These are phyloP conservation scores for Moricandia arvensis DNA, from an alignment of 345 rosid species.

Conservation along the genomic window DNA sequence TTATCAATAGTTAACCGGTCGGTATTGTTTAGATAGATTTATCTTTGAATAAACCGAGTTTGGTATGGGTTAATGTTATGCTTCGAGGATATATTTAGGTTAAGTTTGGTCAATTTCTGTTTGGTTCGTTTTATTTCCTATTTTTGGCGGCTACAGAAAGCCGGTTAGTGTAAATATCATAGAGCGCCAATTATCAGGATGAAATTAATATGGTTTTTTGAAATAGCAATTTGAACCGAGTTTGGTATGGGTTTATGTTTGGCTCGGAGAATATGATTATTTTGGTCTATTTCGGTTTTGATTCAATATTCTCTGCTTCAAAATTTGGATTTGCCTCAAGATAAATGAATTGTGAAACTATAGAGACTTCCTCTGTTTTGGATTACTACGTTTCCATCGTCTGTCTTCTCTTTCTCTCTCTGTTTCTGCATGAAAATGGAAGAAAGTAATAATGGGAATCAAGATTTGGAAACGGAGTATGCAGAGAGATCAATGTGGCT, in stretches of 20 bases:
- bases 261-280: neutral
- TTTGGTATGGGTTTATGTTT: neutral
- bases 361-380: no score
- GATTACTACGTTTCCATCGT: no score
- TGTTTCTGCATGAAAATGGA: conserved; percentile 40
- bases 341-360: no score
- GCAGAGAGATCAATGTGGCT: conserved; percentile 73
- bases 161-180: neutral
- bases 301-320: neutral
- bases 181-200: neutral
- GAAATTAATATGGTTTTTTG: neutral
- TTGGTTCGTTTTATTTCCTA: no score
- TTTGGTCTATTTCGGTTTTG: neutral
- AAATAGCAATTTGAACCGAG: neutral
- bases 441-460: conserved; percentile 11
- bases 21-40: neutral
- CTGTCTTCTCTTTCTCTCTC: no score
- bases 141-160: neutral
- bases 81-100: neutral
- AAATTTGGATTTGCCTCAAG: neutral
- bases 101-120: neutral
- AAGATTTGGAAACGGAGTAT: conserved; percentile 49
- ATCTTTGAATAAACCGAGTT: neutral
- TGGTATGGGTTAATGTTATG: neutral
- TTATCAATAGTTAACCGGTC: neutral